phyloP scores from a whole-genome alignment of 495 filamentous ascomycete genomes.

The Hyaloscypha variabilis region DNA sequence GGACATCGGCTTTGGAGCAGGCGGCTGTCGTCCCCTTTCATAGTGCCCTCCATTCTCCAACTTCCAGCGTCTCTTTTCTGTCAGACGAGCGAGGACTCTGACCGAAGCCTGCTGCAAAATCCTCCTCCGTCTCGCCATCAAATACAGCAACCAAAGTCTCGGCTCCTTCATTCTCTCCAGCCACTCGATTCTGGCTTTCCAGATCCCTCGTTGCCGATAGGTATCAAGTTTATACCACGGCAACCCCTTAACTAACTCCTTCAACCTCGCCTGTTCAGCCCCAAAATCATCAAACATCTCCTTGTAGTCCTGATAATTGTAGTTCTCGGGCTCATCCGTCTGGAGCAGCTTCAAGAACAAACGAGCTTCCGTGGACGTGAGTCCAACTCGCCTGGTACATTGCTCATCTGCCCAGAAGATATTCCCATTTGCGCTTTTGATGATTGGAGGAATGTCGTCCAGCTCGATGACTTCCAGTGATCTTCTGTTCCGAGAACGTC shows the following conservation, averaged over 20 bases:
- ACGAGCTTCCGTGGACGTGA: conserved; percentile 24
- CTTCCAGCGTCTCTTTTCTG: conserved; percentile 20
- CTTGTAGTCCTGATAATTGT: conserved; percentile 26
- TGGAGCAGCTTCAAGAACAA: conserved; percentile 26
- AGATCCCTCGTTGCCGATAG: conserved; percentile 12
- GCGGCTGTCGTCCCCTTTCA: neutral
- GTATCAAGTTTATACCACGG: conserved; percentile 20
- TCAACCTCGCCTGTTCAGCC: conserved; percentile 12
- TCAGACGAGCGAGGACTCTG: conserved; percentile 12
- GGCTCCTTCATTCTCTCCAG: conserved; percentile 26
- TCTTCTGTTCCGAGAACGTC: neutral
- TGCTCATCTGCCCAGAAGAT: conserved; percentile 30
- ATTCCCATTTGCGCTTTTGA: conserved; percentile 28
- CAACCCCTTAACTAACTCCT: conserved; percentile 12
- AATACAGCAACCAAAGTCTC: conserved; percentile 24
- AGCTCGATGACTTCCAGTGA: conserved; percentile 18
- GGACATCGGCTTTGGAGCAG: neutral
- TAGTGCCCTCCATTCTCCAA: neutral
- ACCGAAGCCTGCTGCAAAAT: conserved; percentile 21
- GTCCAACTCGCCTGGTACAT: conserved; percentile 27
- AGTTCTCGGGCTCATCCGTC: conserved; percentile 24
- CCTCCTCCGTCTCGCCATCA: conserved; percentile 26
- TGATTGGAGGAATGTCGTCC: conserved; percentile 29
- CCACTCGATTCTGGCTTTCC: conserved; percentile 26
- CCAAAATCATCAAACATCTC: conserved; percentile 28